Evolutionary conservation across 1,284 basidiomycete species (phyloP).

Genomic region (Ustilago nuda): DNA sequence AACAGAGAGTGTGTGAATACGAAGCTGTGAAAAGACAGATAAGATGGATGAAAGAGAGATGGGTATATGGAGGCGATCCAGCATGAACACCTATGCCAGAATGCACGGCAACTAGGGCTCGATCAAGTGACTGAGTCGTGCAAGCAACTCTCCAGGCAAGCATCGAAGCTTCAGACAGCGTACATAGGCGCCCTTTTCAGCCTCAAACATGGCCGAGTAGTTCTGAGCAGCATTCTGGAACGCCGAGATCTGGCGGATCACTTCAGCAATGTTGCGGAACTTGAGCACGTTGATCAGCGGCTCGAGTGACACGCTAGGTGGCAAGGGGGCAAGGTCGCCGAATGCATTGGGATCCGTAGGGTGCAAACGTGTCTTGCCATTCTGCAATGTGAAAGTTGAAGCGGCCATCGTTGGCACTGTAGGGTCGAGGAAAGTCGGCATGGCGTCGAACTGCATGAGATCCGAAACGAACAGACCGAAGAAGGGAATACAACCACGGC

Average conservation of each 20-base stretch:
- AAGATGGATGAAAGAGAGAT: neutral
- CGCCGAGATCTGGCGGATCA: constrained; percentile 57
- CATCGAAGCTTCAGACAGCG: constrained; percentile 63
- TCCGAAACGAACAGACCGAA: constrained; percentile 66
- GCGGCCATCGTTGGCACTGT: constrained; percentile 41
- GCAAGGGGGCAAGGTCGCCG: constrained; percentile 50
- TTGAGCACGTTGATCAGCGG: constrained; percentile 65
- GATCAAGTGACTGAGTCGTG: constrained; percentile 41
- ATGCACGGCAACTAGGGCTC: constrained; percentile 22
- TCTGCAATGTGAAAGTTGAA: constrained; percentile 13
- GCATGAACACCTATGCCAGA: neutral
- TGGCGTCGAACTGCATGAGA: constrained; percentile 56
- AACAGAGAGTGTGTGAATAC: neutral
- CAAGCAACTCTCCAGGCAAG: constrained; percentile 54
- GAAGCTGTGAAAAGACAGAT: constrained; percentile 6
- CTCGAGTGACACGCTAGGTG: constrained; percentile 39
- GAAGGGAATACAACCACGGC: constrained; percentile 56
- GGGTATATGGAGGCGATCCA: neutral
- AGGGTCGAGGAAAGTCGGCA: constrained; percentile 62
- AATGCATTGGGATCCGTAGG: constrained; percentile 49
- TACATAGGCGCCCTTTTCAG: constrained; percentile 58
- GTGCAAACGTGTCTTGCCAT: constrained; percentile 19
- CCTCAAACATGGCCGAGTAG: constrained; percentile 53
- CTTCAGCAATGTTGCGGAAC: constrained; percentile 51
- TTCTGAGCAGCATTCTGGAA: constrained; percentile 56